Percentiles rank a stretch among this genome's conserved stretches.
Conservation (phyloP, 257 asterid species). For the Salvia splendens region DNA sequence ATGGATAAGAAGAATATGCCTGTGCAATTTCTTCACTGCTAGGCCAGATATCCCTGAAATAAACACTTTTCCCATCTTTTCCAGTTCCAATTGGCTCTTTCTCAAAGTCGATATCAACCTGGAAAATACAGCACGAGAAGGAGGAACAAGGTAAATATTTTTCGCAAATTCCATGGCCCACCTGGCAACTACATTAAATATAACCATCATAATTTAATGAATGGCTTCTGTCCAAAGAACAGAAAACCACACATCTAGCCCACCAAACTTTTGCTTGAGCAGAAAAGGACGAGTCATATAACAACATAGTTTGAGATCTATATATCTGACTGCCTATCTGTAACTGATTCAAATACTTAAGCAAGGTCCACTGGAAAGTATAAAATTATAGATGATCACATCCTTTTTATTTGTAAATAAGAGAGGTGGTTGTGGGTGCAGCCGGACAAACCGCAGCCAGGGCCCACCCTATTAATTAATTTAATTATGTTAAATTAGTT, state of each 20-base stretch:
- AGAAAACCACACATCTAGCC: conserved; percentile 17
- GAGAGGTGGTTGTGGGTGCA: no score
- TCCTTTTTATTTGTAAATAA: not conserved
- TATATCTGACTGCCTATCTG: conserved; percentile 3
- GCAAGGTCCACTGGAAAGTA: not conserved
- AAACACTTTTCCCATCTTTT: conserved; percentile 74
- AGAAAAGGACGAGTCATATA: not conserved
- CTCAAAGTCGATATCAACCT: conserved; percentile 93
- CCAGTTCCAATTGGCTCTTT: conserved; percentile 89
- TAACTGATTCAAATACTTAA: not conserved
- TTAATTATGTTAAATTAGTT: no score
- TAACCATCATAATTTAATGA: not conserved
- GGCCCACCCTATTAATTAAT: no score
- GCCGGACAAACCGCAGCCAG: no score
- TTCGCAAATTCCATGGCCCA: conserved; percentile 1
- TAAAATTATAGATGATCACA: conserved; percentile 7
- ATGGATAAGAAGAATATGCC: conserved; percentile 38
- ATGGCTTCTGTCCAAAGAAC: conserved; percentile 17
- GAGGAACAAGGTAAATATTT: not conserved
- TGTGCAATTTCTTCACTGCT: conserved; percentile 81
- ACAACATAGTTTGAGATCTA: not conserved
- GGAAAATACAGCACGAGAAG: conserved; percentile 27
- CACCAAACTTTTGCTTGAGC: not conserved
- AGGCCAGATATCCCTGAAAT: conserved; percentile 90
- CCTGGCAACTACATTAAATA: conserved; percentile 3